Percentiles rank a stretch among this genome's conserved stretches.
Conservation (phyloP, 805 yeast genomes). For the Grigorovia yakushimaensis region DNA sequence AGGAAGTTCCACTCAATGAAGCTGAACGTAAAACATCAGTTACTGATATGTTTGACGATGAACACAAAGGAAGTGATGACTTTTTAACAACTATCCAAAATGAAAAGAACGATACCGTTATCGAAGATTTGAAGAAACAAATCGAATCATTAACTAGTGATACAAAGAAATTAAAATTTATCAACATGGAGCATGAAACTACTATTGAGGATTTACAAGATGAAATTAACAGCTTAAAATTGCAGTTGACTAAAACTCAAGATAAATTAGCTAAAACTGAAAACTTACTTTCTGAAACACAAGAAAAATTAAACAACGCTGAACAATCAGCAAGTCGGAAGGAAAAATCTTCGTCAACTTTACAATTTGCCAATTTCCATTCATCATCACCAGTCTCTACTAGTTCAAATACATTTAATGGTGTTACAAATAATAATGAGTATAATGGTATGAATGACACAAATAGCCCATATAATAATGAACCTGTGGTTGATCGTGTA, state of each 20-base stretch:
- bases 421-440: slow-evolving; percentile 5
- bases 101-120: slow-evolving; percentile 27
- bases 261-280: slow-evolving; percentile 16
- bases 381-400: slow-evolving; percentile 5
- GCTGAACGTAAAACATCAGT: slow-evolving; percentile 1
- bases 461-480: not conserved
- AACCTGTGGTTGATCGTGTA: slow-evolving; percentile 33
- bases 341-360: not conserved
- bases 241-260: slow-evolving; percentile 14
- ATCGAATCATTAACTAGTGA: slow-evolving; percentile 30
- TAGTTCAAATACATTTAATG: not conserved
- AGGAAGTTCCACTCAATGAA: not conserved
- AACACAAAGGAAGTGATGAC: slow-evolving; percentile 12
- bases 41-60: slow-evolving; percentile 10
- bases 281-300: slow-evolving; percentile 21
- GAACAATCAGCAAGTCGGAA: slow-evolving; percentile 3
- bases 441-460: not conserved
- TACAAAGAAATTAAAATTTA: slow-evolving; percentile 26
- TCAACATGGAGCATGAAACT: slow-evolving; percentile 27
- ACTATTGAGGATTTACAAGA: slow-evolving; percentile 30
- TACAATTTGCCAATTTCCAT: slow-evolving; percentile 12
- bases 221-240: slow-evolving; percentile 20
- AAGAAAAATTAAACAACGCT: slow-evolving; percentile 9
- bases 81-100: slow-evolving; percentile 25
- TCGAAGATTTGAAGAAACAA: slow-evolving; percentile 31